These are phyloP conservation scores for Ustilago bromivora DNA, from an alignment of 1,284 basidiomycete genomes.

Conservation along the genomic window DNA sequence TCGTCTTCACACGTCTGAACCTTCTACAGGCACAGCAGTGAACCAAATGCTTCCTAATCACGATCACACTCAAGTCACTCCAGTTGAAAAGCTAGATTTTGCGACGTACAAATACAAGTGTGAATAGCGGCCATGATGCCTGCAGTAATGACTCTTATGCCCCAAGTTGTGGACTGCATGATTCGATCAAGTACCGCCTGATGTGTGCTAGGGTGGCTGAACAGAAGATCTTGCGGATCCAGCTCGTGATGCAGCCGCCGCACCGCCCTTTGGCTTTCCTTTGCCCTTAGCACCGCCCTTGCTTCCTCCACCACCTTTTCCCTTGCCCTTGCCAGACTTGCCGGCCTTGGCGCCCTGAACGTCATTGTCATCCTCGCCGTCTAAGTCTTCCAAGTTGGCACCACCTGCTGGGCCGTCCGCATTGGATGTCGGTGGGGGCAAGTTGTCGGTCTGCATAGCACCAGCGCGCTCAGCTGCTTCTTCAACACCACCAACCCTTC, in stretches of 20 bases:
- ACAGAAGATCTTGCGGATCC: conserved; percentile 40
- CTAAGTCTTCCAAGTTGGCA: conserved; percentile 24
- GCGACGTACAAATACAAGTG: conserved; percentile 35
- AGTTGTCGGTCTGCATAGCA: conserved; percentile 45
- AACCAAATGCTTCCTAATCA: neutral
- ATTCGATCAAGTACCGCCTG: neutral
- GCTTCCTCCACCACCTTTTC: conserved; percentile 20
- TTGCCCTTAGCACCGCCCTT: conserved; percentile 32
- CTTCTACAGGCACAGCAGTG: neutral
- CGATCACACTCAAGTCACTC: neutral
- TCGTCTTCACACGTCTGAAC: conserved; percentile 11
- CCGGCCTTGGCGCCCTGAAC: conserved; percentile 13
- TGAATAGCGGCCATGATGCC: neutral
- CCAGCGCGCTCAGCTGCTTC: conserved; percentile 60
- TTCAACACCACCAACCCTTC: conserved; percentile 61
- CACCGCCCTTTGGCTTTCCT: conserved; percentile 24
- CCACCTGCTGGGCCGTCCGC: conserved; percentile 18
- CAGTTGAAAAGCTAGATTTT: neutral
- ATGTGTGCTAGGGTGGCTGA: conserved; percentile 19
- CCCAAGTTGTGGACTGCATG: neutral
- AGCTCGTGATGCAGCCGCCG: conserved; percentile 27
- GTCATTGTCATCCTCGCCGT: conserved; percentile 29
- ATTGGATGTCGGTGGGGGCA: conserved; percentile 29
- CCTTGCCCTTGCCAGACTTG: conserved; percentile 26
- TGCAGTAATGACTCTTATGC: neutral